Evolutionary conservation across 768 basidiomycete species (phyloP).

Genomic region (Agrocybe praecox): DNA sequence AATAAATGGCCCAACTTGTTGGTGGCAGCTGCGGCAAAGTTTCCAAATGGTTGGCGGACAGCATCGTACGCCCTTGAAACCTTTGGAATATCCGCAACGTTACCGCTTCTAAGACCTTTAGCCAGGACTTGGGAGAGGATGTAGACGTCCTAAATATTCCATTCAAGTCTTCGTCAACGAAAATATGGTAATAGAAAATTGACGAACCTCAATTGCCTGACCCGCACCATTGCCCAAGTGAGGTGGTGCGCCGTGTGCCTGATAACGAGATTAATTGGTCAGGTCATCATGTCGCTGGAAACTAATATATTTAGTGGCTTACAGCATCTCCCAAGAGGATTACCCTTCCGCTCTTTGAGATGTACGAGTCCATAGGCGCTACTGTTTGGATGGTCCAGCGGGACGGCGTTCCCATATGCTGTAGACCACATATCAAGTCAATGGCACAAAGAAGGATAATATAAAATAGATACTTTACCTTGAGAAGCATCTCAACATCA

Average conservation of each 20-base stretch:
- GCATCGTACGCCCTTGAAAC: constrained; percentile 25
- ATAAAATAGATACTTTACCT: constrained; percentile 31
- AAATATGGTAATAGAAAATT: background rate
- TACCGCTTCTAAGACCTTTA: background rate
- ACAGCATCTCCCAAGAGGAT: constrained; percentile 50
- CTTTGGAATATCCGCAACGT: constrained; percentile 2
- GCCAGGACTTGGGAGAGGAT: constrained; percentile 45
- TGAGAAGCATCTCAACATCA: constrained; percentile 43
- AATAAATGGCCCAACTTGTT: constrained; percentile 4
- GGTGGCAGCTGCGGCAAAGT: constrained; percentile 7
- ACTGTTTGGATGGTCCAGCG: constrained; percentile 44
- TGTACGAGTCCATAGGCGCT: constrained; percentile 36
- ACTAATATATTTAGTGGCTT: background rate
- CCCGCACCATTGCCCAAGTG: constrained; percentile 49
- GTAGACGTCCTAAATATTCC: constrained; percentile 41
- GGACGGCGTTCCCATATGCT: constrained; percentile 38
- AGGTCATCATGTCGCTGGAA: background rate
- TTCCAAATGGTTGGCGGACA: constrained; percentile 15
- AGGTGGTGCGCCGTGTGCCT: constrained; percentile 51
- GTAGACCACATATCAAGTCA: background rate
- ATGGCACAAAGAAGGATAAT: background rate
- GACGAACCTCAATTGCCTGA: constrained; percentile 47
- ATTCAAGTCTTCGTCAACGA: background rate
- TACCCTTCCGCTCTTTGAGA: constrained; percentile 30
- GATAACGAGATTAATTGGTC: background rate